These are phyloP conservation scores for Galium porrigens DNA, from an alignment of 305 asterid species.

Conservation along the genomic window DNA sequence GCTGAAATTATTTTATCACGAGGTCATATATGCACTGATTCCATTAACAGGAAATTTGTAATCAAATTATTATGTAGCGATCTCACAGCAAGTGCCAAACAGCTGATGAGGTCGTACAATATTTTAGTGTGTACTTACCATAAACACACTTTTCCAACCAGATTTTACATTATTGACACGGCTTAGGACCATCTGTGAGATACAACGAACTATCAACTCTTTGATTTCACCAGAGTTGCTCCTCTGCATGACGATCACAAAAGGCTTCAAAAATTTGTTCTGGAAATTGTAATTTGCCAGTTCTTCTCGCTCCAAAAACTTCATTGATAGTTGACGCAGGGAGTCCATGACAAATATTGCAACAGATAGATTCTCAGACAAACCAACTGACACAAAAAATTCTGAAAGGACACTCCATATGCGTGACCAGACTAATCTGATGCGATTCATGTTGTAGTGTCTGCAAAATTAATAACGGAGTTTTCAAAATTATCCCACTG, in stretches of 20 bases:
- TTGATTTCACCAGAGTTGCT: slow-evolving; percentile 82
- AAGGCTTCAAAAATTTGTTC: slow-evolving; percentile 89
- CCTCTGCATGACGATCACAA: slow-evolving; percentile 85
- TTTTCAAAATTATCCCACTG: slow-evolving; percentile 19
- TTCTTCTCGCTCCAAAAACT: slow-evolving; percentile 93
- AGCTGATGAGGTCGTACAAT: background rate
- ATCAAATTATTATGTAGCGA: background rate
- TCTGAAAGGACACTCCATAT: slow-evolving; percentile 95
- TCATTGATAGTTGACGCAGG: slow-evolving; percentile 91
- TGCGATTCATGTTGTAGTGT: slow-evolving; percentile 96
- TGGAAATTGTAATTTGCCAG: slow-evolving; percentile 92
- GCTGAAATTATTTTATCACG: background rate
- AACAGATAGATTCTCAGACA: slow-evolving; percentile 91
- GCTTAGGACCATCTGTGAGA: slow-evolving; percentile 96
- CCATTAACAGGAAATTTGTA: background rate
- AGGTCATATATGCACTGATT: background rate
- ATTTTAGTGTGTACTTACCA: slow-evolving; percentile 34
- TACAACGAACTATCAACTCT: slow-evolving; percentile 86
- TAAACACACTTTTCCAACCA: slow-evolving; percentile 98
- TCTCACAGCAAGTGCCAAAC: background rate
- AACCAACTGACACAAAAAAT: slow-evolving; percentile 86
- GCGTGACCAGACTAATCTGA: slow-evolving; percentile 94
- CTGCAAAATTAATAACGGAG: slow-evolving; percentile 41
- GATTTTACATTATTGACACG: slow-evolving; percentile 91
- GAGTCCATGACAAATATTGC: slow-evolving; percentile 98